Conservation (phyloP, 345 rosid species). For the Bruguiera parviflora region DNA sequence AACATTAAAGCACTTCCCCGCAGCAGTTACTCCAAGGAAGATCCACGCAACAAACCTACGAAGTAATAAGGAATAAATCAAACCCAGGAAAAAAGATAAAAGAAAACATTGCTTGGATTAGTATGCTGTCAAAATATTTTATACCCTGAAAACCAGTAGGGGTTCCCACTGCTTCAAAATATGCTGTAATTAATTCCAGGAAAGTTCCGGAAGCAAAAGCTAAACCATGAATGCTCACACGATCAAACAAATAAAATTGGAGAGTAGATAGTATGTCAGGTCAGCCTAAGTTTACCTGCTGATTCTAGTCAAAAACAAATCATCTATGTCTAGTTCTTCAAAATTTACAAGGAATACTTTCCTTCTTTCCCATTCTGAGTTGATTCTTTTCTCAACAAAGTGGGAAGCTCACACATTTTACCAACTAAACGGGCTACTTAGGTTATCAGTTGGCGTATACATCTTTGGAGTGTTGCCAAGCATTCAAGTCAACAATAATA, state of each 20-base stretch:
- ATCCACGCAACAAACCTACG: constrained; percentile 67
- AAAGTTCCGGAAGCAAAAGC: constrained; percentile 38
- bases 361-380: too few species aligned
- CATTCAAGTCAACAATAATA: too few species aligned
- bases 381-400: too few species aligned
- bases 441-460: too few species aligned
- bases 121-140: background rate
- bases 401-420: too few species aligned
- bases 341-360: too few species aligned
- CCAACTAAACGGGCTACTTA: too few species aligned
- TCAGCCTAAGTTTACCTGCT: too few species aligned
- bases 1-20: constrained; percentile 60
- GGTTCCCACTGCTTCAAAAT: constrained; percentile 52
- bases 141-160: constrained; percentile 82
- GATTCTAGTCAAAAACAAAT: too few species aligned
- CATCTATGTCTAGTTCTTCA: too few species aligned
- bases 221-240: background rate
- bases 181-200: constrained; percentile 67
- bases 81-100: background rate
- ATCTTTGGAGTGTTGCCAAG: too few species aligned
- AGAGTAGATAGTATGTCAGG: background rate
- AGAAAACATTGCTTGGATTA: background rate
- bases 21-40: constrained; percentile 74
- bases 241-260: background rate
- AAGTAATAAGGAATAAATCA: constrained; percentile 4